These are phyloP conservation scores for Naganishia sp. DNA, from an alignment of 1,284 basidiomycete genomes.

Conservation along the genomic window DNA sequence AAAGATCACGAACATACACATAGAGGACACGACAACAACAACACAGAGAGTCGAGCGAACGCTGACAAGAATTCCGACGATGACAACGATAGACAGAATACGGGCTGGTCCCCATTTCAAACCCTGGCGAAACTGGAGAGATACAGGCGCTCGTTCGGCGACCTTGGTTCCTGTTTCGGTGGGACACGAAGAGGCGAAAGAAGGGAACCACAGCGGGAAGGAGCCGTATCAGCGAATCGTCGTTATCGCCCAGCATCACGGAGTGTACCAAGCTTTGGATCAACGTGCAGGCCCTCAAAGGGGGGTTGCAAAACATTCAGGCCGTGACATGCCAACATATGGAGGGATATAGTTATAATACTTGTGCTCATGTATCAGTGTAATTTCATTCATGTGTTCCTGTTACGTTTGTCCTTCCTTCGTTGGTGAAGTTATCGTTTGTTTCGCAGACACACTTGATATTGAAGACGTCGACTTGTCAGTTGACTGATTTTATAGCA, in stretches of 20 bases:
- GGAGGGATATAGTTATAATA: conserved; percentile 29
- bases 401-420: conserved; percentile 7
- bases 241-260: conserved; percentile 26
- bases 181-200: neutral
- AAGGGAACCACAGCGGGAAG: neutral
- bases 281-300: neutral
- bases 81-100: conserved; percentile 10
- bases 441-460: no score
- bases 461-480: no score
- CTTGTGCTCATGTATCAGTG: conserved; percentile 11
- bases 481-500: no score
- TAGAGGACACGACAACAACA: conserved; percentile 23
- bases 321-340: conserved; percentile 26
- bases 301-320: conserved; percentile 5
- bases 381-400: conserved; percentile 3
- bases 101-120: conserved; percentile 17
- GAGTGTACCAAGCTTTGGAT: conserved; percentile 18
- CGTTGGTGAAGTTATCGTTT: no score
- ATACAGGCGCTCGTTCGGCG: neutral
- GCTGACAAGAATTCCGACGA: conserved; percentile 13
- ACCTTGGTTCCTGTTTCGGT: conserved; percentile 6
- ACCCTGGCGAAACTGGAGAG: conserved; percentile 3
- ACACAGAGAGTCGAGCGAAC: conserved; percentile 23
- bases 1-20: conserved; percentile 2
- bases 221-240: conserved; percentile 5